Conservation (phyloP, 495 filamentous ascomycete species). For the Amorphotheca resinae region DNA sequence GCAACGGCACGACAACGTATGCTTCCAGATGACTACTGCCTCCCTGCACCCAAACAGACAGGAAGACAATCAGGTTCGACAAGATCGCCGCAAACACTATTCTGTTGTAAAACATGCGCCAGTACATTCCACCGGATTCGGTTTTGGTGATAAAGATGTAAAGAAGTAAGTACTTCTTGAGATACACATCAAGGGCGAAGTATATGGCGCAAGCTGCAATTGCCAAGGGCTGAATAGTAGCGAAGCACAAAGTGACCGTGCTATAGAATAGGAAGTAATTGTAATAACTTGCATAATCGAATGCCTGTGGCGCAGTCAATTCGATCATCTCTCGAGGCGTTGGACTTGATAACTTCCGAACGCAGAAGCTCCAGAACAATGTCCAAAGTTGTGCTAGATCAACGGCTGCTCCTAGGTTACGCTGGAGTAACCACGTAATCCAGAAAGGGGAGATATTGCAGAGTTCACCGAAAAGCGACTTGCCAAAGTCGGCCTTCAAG, state of each 20-base stretch:
- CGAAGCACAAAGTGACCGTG: conserved; percentile 79
- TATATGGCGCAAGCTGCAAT: conserved; percentile 86
- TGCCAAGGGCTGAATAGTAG: conserved; percentile 76
- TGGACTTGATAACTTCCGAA: conserved; percentile 69
- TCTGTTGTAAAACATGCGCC: conserved; percentile 84
- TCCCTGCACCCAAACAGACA: conserved; percentile 52
- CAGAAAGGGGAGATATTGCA: conserved; percentile 81
- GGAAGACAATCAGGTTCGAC: conserved; percentile 64
- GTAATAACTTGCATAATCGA: conserved; percentile 95
- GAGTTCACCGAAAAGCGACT: conserved; percentile 50
- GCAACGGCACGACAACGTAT: conserved; percentile 59
- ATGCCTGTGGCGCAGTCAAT: conserved; percentile 79
- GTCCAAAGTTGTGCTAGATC: conserved; percentile 78
- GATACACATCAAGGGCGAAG: conserved; percentile 71
- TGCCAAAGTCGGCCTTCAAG: conserved; percentile 44
- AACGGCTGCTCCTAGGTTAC: conserved; percentile 80
- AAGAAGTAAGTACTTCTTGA: conserved; percentile 91
- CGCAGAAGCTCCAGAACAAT: conserved; percentile 67
- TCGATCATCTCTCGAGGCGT: conserved; percentile 91
- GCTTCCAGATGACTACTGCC: conserved; percentile 41
- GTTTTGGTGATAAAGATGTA: conserved; percentile 95
- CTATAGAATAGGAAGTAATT: conserved; percentile 92
- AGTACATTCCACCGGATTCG: conserved; percentile 89
- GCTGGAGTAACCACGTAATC: conserved; percentile 84
- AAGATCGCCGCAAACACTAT: conserved; percentile 73